Evolutionary conservation across 495 filamentous ascomycete species (phyloP).

Genomic region (Daldinia bambusicola): DNA sequence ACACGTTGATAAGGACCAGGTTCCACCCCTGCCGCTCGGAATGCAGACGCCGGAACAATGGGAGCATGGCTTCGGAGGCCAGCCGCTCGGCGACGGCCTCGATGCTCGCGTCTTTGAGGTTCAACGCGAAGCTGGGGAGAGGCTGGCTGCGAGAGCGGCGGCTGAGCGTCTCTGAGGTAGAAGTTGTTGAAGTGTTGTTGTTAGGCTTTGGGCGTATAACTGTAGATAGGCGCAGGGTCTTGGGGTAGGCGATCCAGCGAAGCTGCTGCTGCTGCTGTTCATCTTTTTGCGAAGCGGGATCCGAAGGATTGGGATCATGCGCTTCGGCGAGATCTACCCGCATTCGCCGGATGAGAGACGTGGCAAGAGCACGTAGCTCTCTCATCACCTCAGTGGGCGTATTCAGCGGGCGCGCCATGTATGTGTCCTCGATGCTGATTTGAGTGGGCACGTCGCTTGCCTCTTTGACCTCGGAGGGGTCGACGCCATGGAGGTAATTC

Average conservation of each 20-base stretch:
- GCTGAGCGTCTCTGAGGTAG: constrained; percentile 53
- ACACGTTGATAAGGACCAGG: constrained; percentile 84
- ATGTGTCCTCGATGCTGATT: constrained; percentile 95
- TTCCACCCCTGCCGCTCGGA: constrained; percentile 77
- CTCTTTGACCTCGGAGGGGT: constrained; percentile 72
- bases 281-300: constrained; percentile 9
- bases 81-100: constrained; percentile 72
- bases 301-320: constrained; percentile 52
- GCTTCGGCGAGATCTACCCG: constrained; percentile 74
- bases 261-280: constrained; percentile 9
- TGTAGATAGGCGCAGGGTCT: constrained; percentile 81
- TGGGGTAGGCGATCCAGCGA: constrained; percentile 56
- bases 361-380: constrained; percentile 70
- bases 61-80: constrained; percentile 71
- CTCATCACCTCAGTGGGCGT: constrained; percentile 65
- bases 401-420: constrained; percentile 67
- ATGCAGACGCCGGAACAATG: constrained; percentile 79
- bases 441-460: constrained; percentile 80
- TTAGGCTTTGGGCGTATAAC: constrained; percentile 68
- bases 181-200: constrained; percentile 29
- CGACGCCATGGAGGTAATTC: constrained; percentile 70
- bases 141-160: constrained; percentile 76
- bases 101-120: constrained; percentile 60
- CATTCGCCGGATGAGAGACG: constrained; percentile 82
- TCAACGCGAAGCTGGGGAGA: constrained; percentile 75